Conservation (phyloP, 768 basidiomycete genomes). For the Pluteus cervinus region DNA sequence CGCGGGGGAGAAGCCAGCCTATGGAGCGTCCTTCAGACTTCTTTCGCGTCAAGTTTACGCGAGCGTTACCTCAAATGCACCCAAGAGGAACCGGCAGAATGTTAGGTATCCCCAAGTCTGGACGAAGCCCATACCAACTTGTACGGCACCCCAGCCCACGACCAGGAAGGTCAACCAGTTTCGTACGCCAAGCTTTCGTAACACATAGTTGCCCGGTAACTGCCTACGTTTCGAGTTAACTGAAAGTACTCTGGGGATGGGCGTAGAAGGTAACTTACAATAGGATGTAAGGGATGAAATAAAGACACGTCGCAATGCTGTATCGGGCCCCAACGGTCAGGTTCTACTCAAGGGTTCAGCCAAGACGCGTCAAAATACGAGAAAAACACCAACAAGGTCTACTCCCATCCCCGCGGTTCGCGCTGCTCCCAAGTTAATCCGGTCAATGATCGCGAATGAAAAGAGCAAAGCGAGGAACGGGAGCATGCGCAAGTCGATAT, state of each 20-base stretch:
- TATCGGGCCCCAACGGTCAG: constrained; percentile 28
- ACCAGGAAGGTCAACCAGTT: constrained; percentile 38
- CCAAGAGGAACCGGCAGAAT: constrained; percentile 37
- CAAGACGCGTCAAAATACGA: constrained; percentile 1
- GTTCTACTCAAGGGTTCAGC: constrained; percentile 15
- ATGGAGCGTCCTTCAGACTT: no score
- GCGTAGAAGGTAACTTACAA: constrained; percentile 23
- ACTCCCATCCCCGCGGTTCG: constrained; percentile 38
- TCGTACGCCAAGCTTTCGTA: constrained; percentile 36
- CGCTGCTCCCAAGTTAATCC: constrained; percentile 37
- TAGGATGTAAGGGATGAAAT: constrained; percentile 39
- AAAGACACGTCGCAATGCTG: constrained; percentile 35
- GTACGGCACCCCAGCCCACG: constrained; percentile 36
- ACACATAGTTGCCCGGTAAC: constrained; percentile 37
- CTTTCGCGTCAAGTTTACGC: no score
- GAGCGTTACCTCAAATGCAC: constrained; percentile 37
- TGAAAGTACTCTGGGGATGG: neutral
- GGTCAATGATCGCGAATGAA: constrained; percentile 37
- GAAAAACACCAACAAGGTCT: constrained; percentile 22
- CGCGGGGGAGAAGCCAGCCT: constrained; percentile 42
- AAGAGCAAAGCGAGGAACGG: constrained; percentile 35
- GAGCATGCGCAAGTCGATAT: constrained; percentile 35
- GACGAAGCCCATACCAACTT: constrained; percentile 41
- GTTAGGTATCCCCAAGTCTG: constrained; percentile 33
- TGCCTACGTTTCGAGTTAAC: constrained; percentile 24